Evolutionary conservation across 257 asterid species (phyloP).

Genomic region (Solanum pimpinellifolium): DNA sequence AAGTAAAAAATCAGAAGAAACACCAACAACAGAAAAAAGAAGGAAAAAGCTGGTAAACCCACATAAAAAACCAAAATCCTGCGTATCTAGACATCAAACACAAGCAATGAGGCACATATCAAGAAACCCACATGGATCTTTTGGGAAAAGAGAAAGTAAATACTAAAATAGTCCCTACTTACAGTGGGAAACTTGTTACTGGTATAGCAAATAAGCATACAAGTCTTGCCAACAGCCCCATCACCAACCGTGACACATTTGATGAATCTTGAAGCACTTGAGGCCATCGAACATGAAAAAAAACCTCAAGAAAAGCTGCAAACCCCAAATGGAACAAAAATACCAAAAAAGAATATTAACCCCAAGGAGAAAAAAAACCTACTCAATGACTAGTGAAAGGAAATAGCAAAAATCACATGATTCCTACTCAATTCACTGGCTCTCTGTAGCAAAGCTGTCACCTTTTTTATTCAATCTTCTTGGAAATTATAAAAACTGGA

Average conservation of each 20-base stretch:
- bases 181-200: slow-evolving; percentile 97
- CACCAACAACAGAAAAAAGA: neutral
- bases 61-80: neutral
- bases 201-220: slow-evolving; percentile 98
- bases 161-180: neutral
- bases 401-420: slow-evolving; percentile 43
- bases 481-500: neutral
- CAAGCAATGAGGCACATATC: neutral
- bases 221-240: slow-evolving; percentile 99
- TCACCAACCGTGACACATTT: slow-evolving; percentile 98
- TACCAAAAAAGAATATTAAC: neutral
- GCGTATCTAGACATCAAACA: neutral
- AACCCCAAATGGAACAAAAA: slow-evolving; percentile 5
- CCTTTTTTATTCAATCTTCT: neutral
- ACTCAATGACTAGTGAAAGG: neutral
- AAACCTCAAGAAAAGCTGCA: neutral
- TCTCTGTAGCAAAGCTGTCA: slow-evolving; percentile 6
- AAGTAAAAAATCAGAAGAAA: neutral
- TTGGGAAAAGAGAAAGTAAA: neutral
- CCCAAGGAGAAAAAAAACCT: neutral
- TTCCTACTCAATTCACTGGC: slow-evolving; percentile 21
- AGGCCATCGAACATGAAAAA: slow-evolving; percentile 45
- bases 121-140: slow-evolving; percentile 14
- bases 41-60: slow-evolving; percentile 6
- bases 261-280: slow-evolving; percentile 86